Conservation (phyloP, 164 flowering plant species). For the Liriodendron chinense region DNA sequence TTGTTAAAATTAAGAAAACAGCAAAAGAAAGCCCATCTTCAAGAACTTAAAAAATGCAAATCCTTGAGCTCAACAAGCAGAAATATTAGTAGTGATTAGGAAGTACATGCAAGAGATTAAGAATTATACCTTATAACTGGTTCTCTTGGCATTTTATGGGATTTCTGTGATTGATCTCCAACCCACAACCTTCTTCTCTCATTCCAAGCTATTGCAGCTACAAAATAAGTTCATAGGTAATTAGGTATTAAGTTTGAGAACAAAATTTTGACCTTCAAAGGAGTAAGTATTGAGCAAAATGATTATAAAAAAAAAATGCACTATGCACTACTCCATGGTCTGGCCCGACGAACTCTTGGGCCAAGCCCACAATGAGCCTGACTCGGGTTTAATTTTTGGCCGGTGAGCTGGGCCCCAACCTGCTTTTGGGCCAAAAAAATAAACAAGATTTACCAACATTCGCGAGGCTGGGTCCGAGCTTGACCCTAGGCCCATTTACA, state of each 20-base stretch:
- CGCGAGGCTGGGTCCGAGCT: too few relatives aligned
- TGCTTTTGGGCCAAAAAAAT: too few relatives aligned
- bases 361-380: too few relatives aligned
- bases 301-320: not conserved
- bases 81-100: not conserved
- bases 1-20: not conserved
- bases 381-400: too few relatives aligned
- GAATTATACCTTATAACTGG: conserved; percentile 42
- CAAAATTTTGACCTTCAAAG: not conserved
- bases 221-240: not conserved
- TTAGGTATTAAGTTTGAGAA: too few relatives aligned
- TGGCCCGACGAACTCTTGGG: too few relatives aligned
- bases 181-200: conserved; percentile 46
- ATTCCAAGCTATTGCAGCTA: conserved; percentile 55
- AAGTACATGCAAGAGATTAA: not conserved
- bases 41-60: not conserved
- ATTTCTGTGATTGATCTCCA: conserved; percentile 38
- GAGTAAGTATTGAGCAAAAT: not conserved
- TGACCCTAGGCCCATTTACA: too few relatives aligned
- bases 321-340: not conserved
- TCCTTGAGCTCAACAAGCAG: not conserved
- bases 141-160: conserved; percentile 29
- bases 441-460: too few relatives aligned
- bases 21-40: not conserved
- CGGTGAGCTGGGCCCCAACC: too few relatives aligned